Conservation (phyloP, 495 filamentous ascomycete genomes). For the Cudoniella acicularis region DNA sequence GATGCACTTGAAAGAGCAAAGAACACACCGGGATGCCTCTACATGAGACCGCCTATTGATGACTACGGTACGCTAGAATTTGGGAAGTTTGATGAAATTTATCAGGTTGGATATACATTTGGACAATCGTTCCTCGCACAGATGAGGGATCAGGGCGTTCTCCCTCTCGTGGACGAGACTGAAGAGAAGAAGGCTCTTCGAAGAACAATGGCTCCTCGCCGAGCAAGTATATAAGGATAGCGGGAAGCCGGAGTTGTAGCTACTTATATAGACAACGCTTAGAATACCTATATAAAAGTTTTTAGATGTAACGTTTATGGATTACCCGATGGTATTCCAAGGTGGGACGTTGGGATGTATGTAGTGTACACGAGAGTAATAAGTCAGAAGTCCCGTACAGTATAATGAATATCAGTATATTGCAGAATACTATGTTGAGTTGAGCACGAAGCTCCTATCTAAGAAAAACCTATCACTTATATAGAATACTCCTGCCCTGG, state of each 20-base stretch:
- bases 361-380: no score
- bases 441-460: no score
- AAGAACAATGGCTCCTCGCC: constrained; percentile 88
- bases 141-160: constrained; percentile 69
- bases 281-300: constrained; percentile 2
- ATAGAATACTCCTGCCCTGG: no score
- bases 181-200: constrained; percentile 86
- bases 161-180: constrained; percentile 65
- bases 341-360: no score
- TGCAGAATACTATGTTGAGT: no score
- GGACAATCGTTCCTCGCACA: constrained; percentile 73
- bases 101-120: constrained; percentile 79
- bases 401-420: no score
- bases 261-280: neutral
- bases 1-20: constrained; percentile 95
- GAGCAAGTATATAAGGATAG: constrained; percentile 77
- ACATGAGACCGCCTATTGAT: constrained; percentile 95
- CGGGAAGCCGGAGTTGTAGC: neutral
- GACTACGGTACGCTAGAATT: constrained; percentile 93
- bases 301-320: neutral
- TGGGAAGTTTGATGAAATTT: constrained; percentile 96
- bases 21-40: constrained; percentile 77
- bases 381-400: no score
- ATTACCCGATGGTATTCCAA: no score
- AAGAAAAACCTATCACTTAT: no score